Conservation (phyloP, 108 stramenopile species). For the Fistulifera pelliculosa region DNA sequence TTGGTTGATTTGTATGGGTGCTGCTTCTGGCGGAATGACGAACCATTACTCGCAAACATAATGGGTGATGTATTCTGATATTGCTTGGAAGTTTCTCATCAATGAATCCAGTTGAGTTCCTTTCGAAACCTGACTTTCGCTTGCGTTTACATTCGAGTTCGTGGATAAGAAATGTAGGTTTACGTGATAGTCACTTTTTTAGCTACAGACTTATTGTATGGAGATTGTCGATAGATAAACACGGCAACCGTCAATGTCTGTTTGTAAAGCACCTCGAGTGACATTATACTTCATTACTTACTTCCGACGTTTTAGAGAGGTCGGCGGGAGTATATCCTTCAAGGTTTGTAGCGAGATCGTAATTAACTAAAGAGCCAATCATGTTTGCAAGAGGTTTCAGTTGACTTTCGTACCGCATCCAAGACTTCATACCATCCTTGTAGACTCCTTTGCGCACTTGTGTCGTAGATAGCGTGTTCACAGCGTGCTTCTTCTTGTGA, state of each 20-base stretch:
- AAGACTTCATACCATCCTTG: conserved; percentile 64
- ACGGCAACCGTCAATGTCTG: too few species aligned
- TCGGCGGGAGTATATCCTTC: conserved; percentile 17
- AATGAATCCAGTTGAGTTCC: background rate
- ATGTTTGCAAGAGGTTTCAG: conserved; percentile 34
- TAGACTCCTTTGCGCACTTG: conserved; percentile 78
- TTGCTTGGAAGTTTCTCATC: too few species aligned
- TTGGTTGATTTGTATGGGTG: too few species aligned
- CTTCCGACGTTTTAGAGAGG: too few species aligned
- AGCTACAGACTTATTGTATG: too few species aligned
- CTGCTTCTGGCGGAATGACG: too few species aligned
- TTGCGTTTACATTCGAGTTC: background rate
- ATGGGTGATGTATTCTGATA: too few species aligned
- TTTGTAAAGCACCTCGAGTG: too few species aligned
- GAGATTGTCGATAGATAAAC: too few species aligned
- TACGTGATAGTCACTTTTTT: background rate
- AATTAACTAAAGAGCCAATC: conserved; percentile 34
- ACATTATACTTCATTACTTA: too few species aligned
- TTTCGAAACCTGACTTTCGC: background rate
- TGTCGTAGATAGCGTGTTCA: conserved; percentile 78
- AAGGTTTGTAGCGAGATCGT: conserved; percentile 46
- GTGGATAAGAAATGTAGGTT: background rate
- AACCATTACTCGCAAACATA: too few species aligned
- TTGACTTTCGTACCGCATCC: conserved; percentile 58
- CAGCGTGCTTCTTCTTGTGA: conserved; percentile 83